Evolutionary conservation across 2,329 filamentous ascomycete genomes (phyloP), one percentile per base, ranked within the genome.

Genomic region (Cryphonectria nitschkei): DNA sequence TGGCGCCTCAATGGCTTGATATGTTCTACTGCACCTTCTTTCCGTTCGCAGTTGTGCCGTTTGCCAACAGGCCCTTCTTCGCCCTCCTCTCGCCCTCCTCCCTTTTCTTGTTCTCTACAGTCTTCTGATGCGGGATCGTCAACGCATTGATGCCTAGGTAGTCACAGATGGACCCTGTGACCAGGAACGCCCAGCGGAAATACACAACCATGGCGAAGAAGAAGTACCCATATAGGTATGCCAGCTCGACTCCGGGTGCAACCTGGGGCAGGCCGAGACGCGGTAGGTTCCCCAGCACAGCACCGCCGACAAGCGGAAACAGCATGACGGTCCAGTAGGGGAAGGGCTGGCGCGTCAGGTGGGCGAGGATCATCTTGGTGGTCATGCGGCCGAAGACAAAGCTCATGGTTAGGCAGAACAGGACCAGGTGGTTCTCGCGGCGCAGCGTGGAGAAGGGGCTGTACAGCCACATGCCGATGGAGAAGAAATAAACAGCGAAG

Each of bases 321-420:
- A 98, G 86, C 88, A 98, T 93, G 65, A 96, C 88, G 14, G 96
- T 98, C 94, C 95, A 98, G 86, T 93, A 97, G 1, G 96, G 96
- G 82, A 98, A 99, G 3, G 95, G 93, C 80, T 98, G 96, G 74
- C 90, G 90, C 1, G 96, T 96, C 67, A 99, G 86, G 81, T 99
- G 96, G 2, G 96, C 95, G 26, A 99, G 90, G 78, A 99, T 99
- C 81, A 98, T 98, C 85, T 98, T 99, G 54, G 96, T 99, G 0
- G 96, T 98, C 91, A 99, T 94, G 75, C 96, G 92, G 50, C 96
- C 96, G 80, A 99, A 98, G 71, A 98, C 96, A 77, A 98, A 95
- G n/a, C 93, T 93, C 86, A 98, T 92, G 72, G 93, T 97, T 72
- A 97, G 82, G 84, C 95, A 98, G 81, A 97, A 97, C 63, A 98